Conservation (phyloP, 805 yeast genomes). For the Naumovozyma baii region DNA sequence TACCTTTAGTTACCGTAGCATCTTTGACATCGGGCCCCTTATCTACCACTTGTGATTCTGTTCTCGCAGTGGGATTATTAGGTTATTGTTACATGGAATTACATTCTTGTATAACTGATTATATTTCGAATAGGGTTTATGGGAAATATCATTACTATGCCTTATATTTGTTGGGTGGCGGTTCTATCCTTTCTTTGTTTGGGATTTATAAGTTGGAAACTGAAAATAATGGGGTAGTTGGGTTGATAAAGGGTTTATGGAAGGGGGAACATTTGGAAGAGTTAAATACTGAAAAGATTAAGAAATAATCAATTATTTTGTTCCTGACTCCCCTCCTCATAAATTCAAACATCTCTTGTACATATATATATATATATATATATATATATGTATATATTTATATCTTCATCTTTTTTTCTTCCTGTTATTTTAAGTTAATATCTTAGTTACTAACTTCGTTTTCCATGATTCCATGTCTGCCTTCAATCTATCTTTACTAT, state of each 20-base stretch:
- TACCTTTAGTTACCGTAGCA: slow-evolving; percentile 72
- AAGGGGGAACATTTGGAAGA: slow-evolving; percentile 2
- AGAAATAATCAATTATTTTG: background rate
- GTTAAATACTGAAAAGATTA: background rate
- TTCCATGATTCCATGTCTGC: slow-evolving; percentile 12
- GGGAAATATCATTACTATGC: slow-evolving; percentile 69
- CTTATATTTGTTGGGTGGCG: slow-evolving; percentile 55
- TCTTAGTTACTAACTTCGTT: slow-evolving; percentile 8
- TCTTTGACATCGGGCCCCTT: slow-evolving; percentile 58
- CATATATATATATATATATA: too few relatives aligned
- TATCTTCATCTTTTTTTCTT: slow-evolving; percentile 1
- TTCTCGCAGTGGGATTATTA: slow-evolving; percentile 54
- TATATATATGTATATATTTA: too few relatives aligned
- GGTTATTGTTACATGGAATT: slow-evolving; percentile 81
- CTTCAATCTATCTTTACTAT: slow-evolving; percentile 5
- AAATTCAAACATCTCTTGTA: too few relatives aligned
- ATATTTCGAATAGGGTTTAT: slow-evolving; percentile 78
- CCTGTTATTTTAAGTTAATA: slow-evolving; percentile 3
- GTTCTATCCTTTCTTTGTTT: slow-evolving; percentile 58
- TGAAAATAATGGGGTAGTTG: slow-evolving; percentile 67
- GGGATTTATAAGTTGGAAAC: slow-evolving; percentile 82
- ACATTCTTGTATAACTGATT: slow-evolving; percentile 85
- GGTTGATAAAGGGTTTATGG: slow-evolving; percentile 18
- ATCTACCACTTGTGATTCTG: slow-evolving; percentile 62
- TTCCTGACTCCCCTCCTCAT: too few relatives aligned